Base-by-base conservation (phyloP, 1,284 basidiomycete species). In the Rhodotorula glutinis region DNA sequence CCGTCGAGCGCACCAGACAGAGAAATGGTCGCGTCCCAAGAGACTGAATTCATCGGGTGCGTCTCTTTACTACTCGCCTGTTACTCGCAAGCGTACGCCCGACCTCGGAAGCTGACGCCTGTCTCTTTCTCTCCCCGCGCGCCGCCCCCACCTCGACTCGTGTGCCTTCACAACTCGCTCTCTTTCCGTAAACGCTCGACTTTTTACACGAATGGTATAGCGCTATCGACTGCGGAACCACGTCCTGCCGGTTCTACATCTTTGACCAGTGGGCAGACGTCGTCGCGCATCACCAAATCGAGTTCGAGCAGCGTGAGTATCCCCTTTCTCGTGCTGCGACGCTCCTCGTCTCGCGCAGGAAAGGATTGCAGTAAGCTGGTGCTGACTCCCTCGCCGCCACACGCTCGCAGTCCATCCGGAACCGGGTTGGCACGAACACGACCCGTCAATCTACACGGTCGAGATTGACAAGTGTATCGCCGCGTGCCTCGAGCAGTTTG, bases 381-480 rank as follows among this genome's bases (percentile, higher is more conserved):
- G 33, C 33, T 11, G 7, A 7, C 11, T 38, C 33, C 11, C 11
- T 38, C 33, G 7, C 33, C 33, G n/a, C n/a, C n/a, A 40, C 41
- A 30, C n/a, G 19, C 43, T 46, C 65, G n/a, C 63, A 66, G 61
- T 69, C 46, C 62, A 73, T 43, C 63, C 58, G 19, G 60, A 70
- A 46, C 72, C 62, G 74, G 91, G 87, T 72, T 98, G 95, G 95
- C 95, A 98, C 79, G 93, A 95, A 73, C 96, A 98, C 79, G 89
- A 96, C 77, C 86, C 92, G 1, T 82, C 85, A 57, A 92, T 94
- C 77, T 90, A 98, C 75, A 86, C 90, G 73, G 81, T 85, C 65
- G 85, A 87, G 66, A 88, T 91, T 71, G 85, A 91, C 62, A 81
- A 82, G 63, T 94, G 91, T 79, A 90, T 98, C 72, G 83, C 85